Percentiles rank a stretch among this genome's conserved stretches.
phyloP scores from a whole-genome alignment of 139 green algal species.

The Ettlia oleoabundans region DNA sequence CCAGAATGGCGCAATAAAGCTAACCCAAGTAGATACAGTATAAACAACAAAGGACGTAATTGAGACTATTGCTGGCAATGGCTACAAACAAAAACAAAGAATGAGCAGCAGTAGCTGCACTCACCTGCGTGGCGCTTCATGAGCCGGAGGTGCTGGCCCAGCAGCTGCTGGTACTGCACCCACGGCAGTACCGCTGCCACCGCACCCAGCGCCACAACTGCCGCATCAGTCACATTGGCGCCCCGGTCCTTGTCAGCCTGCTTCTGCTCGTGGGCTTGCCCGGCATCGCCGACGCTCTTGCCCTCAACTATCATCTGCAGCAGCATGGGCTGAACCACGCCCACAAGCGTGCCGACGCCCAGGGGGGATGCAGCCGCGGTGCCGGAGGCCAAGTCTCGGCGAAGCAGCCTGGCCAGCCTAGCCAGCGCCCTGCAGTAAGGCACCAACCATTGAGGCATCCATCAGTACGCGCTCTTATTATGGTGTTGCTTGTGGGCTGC shows the following conservation, averaged over 20 bases:
- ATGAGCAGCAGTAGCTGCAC: too few species aligned
- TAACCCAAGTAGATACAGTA: too few species aligned
- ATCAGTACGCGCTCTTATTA: too few species aligned
- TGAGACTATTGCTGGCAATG: too few species aligned
- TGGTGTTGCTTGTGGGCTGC: too few species aligned
- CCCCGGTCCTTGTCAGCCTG: slow-evolving; percentile 61
- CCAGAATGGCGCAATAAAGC: too few species aligned
- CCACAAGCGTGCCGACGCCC: slow-evolving; percentile 53
- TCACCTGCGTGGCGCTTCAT: slow-evolving; percentile 62
- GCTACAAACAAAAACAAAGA: too few species aligned
- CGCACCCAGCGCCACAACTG: slow-evolving; percentile 67
- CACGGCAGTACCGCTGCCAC: slow-evolving; percentile 69
- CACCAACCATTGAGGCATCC: neutral
- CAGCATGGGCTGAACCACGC: slow-evolving; percentile 74
- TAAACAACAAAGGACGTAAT: too few species aligned
- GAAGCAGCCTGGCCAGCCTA: slow-evolving; percentile 29
- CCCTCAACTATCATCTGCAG: slow-evolving; percentile 72
- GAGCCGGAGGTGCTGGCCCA: slow-evolving; percentile 61
- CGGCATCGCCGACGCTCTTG: slow-evolving; percentile 30
- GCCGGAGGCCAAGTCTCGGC: neutral
- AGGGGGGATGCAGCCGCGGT: neutral
- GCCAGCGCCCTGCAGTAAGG: slow-evolving; percentile 28
- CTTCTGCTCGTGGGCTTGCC: slow-evolving; percentile 64
- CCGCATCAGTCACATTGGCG: slow-evolving; percentile 73
- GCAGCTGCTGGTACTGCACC: slow-evolving; percentile 78